Evolutionary conservation across 495 filamentous ascomycete genomes (phyloP), one percentile per base, ranked within the genome.

Genomic region (Penicillium coprophilum): DNA sequence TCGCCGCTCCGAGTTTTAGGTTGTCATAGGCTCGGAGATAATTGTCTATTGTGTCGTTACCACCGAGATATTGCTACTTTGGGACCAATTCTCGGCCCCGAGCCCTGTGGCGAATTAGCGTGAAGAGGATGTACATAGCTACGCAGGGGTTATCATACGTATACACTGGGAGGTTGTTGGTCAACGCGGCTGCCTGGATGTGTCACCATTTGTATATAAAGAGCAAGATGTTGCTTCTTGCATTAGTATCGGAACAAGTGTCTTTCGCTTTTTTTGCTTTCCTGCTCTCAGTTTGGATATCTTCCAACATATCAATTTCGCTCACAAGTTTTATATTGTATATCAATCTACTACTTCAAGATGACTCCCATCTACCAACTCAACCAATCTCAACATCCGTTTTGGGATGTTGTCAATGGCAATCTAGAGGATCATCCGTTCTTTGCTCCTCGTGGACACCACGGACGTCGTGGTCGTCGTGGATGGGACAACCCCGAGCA

Each of bases 371-470:
- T 76, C 50, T 69, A 73, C 46, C 58, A 69, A 53, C 59, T 72
- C 58, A 77, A 77, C 50, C 61, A 71, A 20, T 60, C 57, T n/a
- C 57, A 62, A 8, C 52, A 65, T 55, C 64, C 70, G 5, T 68
- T 76, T 48, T 75, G 72, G 72, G 71, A 75, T 43, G 60, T 67
- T 31, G 12, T 73, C 43, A 52, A 61, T 44, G 58, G 58, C 6
- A 52, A 50, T 36, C 61, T 77, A 7, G 69, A 77, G 49, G 56
- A 74, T 27, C 71, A 75, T 58, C 71, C 74, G 32, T 71, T 74
- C 68, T 72, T 72, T 50, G 61, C 67, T 28, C 66, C 66, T 59
- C 59, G 49, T 34, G 57, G 61, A 31, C 61, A 61, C 32, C 55
- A 24, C 19, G 49, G 49, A 51, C 49, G 34, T 34, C 56, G 23